Conservation (phyloP, 768 basidiomycete species). For the Suillus subalutaceus region DNA sequence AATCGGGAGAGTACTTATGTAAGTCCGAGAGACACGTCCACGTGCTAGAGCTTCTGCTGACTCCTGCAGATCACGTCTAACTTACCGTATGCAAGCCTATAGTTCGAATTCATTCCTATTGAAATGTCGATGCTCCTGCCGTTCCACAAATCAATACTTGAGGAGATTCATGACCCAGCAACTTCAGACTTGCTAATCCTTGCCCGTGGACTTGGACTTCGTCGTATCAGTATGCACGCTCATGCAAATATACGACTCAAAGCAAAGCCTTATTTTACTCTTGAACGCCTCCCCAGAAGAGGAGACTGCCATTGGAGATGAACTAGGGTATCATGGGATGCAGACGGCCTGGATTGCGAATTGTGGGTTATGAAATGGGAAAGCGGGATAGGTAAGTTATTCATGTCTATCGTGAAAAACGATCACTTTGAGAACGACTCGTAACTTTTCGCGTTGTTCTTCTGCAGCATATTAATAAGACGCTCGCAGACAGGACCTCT, state of each 20-base stretch:
- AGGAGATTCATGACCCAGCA: constrained; percentile 72
- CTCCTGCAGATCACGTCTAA: no score
- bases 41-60: no score
- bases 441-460: background rate
- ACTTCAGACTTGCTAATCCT: constrained; percentile 77
- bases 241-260: constrained; percentile 90
- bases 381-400: constrained; percentile 73
- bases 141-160: constrained; percentile 69
- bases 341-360: constrained; percentile 79
- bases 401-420: background rate
- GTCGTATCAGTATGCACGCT: constrained; percentile 83
- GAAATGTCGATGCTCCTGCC: constrained; percentile 43
- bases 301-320: constrained; percentile 89
- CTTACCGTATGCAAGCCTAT: background rate
- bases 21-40: no score
- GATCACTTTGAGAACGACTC: background rate
- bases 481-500: constrained; percentile 72
- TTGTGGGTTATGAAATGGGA: constrained; percentile 81
- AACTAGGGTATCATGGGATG: constrained; percentile 93
- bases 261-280: constrained; percentile 80
- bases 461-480: constrained; percentile 6
- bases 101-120: background rate
- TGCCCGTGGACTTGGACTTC: constrained; percentile 88
- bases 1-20: no score
- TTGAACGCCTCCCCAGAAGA: constrained; percentile 87